These are phyloP conservation scores for Boletus edulis DNA, from an alignment of 768 basidiomycete species.

Conservation along the genomic window DNA sequence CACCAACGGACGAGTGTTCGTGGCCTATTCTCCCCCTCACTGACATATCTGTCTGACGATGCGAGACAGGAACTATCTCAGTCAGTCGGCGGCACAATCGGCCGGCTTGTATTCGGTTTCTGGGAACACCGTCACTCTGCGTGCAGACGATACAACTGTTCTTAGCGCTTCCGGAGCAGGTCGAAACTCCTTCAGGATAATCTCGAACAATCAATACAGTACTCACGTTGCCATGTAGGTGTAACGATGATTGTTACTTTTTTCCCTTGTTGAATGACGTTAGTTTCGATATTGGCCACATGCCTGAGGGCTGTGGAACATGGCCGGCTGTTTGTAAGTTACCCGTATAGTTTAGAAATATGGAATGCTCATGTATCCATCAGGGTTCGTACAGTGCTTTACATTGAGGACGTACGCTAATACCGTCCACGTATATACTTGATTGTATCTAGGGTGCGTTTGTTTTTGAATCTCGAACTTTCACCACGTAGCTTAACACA, in stretches of 20 bases:
- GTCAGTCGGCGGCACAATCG: constrained; percentile 44
- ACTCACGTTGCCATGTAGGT: constrained; percentile 35
- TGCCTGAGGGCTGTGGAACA: constrained; percentile 40
- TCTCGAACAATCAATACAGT: constrained; percentile 30
- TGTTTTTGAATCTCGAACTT: not conserved
- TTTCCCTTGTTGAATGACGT: not conserved
- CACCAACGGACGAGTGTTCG: constrained; percentile 35
- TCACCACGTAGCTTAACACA: not conserved
- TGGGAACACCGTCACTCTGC: constrained; percentile 35
- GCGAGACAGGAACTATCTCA: constrained; percentile 41
- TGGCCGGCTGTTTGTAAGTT: constrained; percentile 38
- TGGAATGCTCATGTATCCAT: not conserved
- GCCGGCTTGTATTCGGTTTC: constrained; percentile 58
- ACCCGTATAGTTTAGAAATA: not conserved
- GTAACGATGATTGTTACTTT: not conserved
- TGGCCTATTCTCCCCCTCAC: not conserved
- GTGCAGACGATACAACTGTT: constrained; percentile 32
- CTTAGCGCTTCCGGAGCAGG: constrained; percentile 31
- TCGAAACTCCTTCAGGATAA: constrained; percentile 36
- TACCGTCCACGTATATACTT: not conserved
- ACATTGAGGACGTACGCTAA: not conserved
- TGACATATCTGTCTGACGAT: not conserved
- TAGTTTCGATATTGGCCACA: constrained; percentile 36
- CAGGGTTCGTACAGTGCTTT: constrained; percentile 23
- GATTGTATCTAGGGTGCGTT: constrained; percentile 23